Evolutionary conservation across 2,329 filamentous ascomycete species (phyloP).

Genomic region (Neonectria coccinea): DNA sequence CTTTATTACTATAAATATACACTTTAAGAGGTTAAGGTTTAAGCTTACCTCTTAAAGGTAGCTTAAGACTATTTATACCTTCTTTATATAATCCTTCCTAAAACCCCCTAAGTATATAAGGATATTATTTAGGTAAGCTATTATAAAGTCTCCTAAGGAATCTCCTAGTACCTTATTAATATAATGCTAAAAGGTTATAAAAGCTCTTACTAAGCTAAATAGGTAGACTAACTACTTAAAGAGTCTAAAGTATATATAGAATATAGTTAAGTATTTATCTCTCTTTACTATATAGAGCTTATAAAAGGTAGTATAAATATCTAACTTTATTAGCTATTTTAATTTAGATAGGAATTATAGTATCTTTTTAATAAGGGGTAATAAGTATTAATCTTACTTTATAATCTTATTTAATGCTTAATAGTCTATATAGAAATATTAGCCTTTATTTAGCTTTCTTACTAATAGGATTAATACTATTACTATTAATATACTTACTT

Average conservation of each 20-base stretch:
- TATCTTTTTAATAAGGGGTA: background rate
- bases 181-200: background rate
- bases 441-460: background rate
- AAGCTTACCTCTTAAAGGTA: background rate
- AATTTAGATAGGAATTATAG: background rate
- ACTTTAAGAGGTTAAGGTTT: background rate
- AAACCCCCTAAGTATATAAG: background rate
- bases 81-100: background rate
- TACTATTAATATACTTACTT: background rate
- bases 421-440: background rate
- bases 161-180: background rate
- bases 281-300: background rate
- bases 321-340: background rate
- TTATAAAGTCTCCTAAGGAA: background rate
- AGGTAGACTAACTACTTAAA: background rate
- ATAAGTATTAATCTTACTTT: background rate
- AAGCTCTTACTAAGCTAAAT: background rate
- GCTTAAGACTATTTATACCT: background rate
- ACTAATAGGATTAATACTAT: background rate
- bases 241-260: background rate
- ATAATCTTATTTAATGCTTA: background rate
- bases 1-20: background rate
- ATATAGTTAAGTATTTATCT: background rate
- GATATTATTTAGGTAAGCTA: background rate
- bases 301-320: background rate